Conservation (phyloP, 169 alveolate species). For the Fabrea salina region DNA sequence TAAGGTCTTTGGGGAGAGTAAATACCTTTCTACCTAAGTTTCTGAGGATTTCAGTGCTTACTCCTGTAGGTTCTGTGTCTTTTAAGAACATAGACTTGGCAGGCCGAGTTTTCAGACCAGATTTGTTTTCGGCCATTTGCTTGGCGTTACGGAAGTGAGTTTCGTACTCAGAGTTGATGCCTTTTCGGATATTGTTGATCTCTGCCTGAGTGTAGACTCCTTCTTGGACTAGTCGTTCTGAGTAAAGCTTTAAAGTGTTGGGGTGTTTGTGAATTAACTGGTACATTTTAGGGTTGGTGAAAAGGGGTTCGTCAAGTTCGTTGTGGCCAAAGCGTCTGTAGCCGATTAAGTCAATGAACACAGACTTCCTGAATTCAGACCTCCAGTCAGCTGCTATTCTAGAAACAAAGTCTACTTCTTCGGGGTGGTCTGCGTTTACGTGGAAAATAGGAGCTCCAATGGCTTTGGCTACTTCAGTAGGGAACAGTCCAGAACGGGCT, state of each 20-base stretch:
- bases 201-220: conserved; percentile 76
- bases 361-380: conserved; percentile 84
- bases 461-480: conserved; percentile 89
- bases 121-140: conserved; percentile 35
- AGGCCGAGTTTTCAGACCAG: conserved; percentile 21
- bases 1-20: conserved; percentile 84
- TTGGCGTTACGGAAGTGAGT: conserved; percentile 78
- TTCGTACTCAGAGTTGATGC: conserved; percentile 64
- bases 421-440: conserved; percentile 93
- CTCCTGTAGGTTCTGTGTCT: conserved; percentile 57
- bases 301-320: conserved; percentile 94
- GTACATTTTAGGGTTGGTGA: conserved; percentile 93
- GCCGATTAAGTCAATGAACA: conserved; percentile 90
- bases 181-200: conserved; percentile 61
- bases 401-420: conserved; percentile 87
- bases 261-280: conserved; percentile 78
- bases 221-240: conserved; percentile 72
- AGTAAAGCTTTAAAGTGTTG: conserved; percentile 76
- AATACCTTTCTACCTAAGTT: conserved; percentile 81
- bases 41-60: conserved; percentile 56
- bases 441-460: conserved; percentile 92
- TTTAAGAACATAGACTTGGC: background rate
- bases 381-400: conserved; percentile 90
- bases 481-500: conserved; percentile 85
- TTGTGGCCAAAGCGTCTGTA: conserved; percentile 93